Percentiles rank a stretch among this genome's conserved stretches.
Evolutionary conservation across 2,329 filamentous ascomycete genomes (phyloP).

Genomic region (Exophiala sp.): DNA sequence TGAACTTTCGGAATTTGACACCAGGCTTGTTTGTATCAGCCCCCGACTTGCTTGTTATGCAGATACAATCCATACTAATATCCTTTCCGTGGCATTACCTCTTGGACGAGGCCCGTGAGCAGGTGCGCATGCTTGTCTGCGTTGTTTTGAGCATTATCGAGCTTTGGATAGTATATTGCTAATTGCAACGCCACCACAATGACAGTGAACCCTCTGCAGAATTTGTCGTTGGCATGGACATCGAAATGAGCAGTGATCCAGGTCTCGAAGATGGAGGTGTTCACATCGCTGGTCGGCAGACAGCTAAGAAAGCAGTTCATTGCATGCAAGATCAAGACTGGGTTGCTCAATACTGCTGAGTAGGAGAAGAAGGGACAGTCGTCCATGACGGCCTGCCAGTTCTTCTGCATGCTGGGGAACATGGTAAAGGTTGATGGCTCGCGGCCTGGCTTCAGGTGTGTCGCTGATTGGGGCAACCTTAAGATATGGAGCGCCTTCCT

Average conservation of each 20-base stretch:
- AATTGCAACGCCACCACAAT: constrained; percentile 39
- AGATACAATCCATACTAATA: too few relatives aligned
- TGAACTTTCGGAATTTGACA: not conserved
- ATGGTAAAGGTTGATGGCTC: not conserved
- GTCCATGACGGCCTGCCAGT: constrained; percentile 3
- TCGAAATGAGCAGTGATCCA: constrained; percentile 34
- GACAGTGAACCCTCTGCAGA: constrained; percentile 40
- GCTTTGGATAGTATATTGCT: constrained; percentile 15
- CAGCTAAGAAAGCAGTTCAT: constrained; percentile 39
- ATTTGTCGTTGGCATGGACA: constrained; percentile 35
- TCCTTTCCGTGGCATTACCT: too few relatives aligned
- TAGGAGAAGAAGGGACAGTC: constrained; percentile 30
- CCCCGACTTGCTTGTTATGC: too few relatives aligned
- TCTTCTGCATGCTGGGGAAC: not conserved
- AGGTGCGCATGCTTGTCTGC: not conserved
- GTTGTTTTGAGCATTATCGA: not conserved
- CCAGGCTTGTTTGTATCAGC: too few relatives aligned
- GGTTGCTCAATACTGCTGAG: constrained; percentile 39
- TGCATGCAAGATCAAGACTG: constrained; percentile 38
- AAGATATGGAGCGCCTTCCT: not conserved
- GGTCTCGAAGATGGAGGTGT: constrained; percentile 29
- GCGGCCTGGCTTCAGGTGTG: not conserved
- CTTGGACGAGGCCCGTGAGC: too few relatives aligned
- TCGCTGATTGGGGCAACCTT: not conserved
- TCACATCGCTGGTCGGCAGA: constrained; percentile 31